A percentile compares a stretch with the other conserved stretches of the same genome.
phyloP scores from a whole-genome alignment of 139 green algal species.

The Parachlorella kessleri region DNA sequence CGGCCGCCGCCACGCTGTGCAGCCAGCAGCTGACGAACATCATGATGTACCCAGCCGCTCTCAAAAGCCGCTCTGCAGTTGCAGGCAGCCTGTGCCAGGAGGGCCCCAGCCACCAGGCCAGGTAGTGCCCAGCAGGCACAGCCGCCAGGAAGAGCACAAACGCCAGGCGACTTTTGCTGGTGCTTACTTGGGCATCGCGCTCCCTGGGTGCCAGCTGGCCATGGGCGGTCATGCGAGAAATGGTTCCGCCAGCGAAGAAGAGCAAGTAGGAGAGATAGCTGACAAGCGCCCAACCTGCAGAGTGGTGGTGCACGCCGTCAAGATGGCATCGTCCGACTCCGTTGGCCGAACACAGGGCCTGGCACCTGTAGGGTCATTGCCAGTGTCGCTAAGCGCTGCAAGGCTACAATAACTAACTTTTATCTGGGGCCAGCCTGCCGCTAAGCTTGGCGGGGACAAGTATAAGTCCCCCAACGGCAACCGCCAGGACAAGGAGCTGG shows the following conservation, averaged over 20 bases:
- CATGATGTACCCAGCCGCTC: conserved; percentile 31
- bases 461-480: conserved; percentile 6
- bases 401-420: too few relatives aligned
- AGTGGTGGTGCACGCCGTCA: too few relatives aligned
- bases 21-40: conserved; percentile 41
- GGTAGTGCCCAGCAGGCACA: conserved; percentile 54
- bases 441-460: neutral
- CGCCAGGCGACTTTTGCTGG: neutral
- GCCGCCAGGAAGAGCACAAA: conserved; percentile 48
- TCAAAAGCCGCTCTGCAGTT: conserved; percentile 21
- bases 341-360: too few relatives aligned
- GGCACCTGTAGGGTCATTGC: too few relatives aligned
- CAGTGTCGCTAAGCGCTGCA: too few relatives aligned
- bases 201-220: conserved; percentile 33
- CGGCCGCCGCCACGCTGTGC: conserved; percentile 38
- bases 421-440: neutral
- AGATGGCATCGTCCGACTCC: too few relatives aligned
- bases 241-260: conserved; percentile 57
- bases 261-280: conserved; percentile 44
- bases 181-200: conserved; percentile 44
- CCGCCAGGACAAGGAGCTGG: too few relatives aligned
- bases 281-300: neutral
- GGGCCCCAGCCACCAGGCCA: conserved; percentile 11
- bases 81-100: neutral
- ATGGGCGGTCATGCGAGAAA: conserved; percentile 45